Base-by-base conservation (phyloP, 1,139 yeast species). In the Eremothecium cymbalariae region DNA sequence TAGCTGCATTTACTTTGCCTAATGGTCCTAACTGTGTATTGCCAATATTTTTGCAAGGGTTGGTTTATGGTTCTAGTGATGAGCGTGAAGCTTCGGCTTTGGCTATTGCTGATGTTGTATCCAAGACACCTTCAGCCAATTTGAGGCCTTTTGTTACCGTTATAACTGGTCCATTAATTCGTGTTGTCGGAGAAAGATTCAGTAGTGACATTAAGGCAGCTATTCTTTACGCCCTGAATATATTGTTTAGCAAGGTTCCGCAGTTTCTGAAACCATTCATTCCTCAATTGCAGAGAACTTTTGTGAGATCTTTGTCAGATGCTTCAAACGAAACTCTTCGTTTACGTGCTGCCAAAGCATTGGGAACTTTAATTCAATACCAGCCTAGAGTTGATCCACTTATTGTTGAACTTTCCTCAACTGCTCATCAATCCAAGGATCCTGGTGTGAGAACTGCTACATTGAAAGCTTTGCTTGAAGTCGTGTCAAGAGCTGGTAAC, bases 221-320 rank as follows among this genome's bases (percentile, higher is more conserved):
- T 17, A 90, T 93, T 48, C 68, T 93, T 54, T 70, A 71, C 47
- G 94, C 97, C 1, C 70, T 93, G 59, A 82, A 82, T 53, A 73
- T 74, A 44, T 67, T 93, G 52, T 74, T 93, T 53, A 62, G 65
- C 25, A 84, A 85, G 66, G 82, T 90, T 49, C 96, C 98, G 4
- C 85, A 81, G 53, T 84, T 85, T 57, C 70, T 93, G 60, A 75
- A 93, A 55, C 98, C 99, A 8, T 93, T 93, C 59, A 76, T 90
- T 60, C 99, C 99, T 7, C 99, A 93, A 65, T 68, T 93, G 48
- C 98, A 93, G 63, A 74, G 99, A 59, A 93, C 98, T 1, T 93
- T 90, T 64, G 94, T 93, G 31, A 82, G 94, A 57, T 83, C 95
- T 1, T 68, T 93, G 44, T 72, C 85, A 32, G 98, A 90, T 61